Evolutionary conservation across 208 protist genomes (phyloP), one percentile per base, ranked within the genome.

Genomic region (Acanthamoeba polyphaga): DNA sequence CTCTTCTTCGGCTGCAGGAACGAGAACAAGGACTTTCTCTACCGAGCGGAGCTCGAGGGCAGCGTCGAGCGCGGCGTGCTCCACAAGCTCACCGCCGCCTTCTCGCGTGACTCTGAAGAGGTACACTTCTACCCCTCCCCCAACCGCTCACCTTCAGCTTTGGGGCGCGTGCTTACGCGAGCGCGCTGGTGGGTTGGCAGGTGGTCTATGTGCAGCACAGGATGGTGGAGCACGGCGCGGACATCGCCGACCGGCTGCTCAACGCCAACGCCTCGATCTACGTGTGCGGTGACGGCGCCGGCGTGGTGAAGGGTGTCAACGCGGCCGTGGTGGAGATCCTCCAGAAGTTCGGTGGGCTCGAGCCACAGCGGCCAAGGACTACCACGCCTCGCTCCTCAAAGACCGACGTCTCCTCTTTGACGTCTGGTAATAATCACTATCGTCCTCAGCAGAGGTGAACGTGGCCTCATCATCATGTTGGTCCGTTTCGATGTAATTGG

Each of bases 1-100:
- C 93, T 95, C 46, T 95, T 95, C 64, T 95, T 92, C 43, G 93
- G 93, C 0, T 95, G 93, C 49, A 74, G 93, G 34, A 76, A 95
- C 68, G 82, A 74, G 64, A 24, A 51, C 62, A 87, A 84, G 74
- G 93, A 95, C 51, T 70, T 91, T 64, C 80, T 95, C 80, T 90
- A 82, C 93, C 27, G 62, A 15, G 7, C 32, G 10, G 62, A 74
- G 13, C 46, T 90, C 3, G 93, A 95, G 43, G 78, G 66, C 19
- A 90, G 68, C 13, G 49, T 74, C 6, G 32, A 64, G 29, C 29
- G n/a, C 4, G 38, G 46, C 29, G 49, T 95, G 27, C 80, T 78
- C 32, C 34, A 74, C 80, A 78, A 68, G 80, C 80, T 72, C 49
- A 78, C 80, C 62, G 82, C 32, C 64, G 78, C 72, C 78, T 90